Percentiles rank a stretch among this genome's conserved stretches.
Evolutionary conservation across 2,329 filamentous ascomycete species (phyloP).

Genomic region (Aspergillus sojae): DNA sequence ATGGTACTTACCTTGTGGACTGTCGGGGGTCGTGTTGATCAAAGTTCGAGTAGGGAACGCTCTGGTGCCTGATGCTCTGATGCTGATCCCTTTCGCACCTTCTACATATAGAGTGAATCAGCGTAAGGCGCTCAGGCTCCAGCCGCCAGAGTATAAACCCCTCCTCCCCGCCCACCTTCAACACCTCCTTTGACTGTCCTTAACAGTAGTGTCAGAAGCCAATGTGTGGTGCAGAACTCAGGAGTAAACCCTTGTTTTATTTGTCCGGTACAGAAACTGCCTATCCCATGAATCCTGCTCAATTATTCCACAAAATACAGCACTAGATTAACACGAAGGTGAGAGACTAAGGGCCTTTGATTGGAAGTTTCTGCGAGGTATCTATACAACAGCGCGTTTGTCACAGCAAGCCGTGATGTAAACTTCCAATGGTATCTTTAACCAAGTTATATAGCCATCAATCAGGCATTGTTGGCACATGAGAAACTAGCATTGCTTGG

Average conservation of each 20-base stretch:
- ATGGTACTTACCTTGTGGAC: neutral
- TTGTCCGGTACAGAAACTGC: too few species aligned
- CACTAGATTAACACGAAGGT: neutral
- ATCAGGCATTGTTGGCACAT: constrained; percentile 18
- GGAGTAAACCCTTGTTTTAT: too few species aligned
- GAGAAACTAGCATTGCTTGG: constrained; percentile 19
- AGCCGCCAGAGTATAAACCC: too few species aligned
- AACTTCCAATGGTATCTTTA: neutral
- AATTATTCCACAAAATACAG: too few species aligned
- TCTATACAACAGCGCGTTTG: neutral
- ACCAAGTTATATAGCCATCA: neutral
- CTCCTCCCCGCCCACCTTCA: neutral
- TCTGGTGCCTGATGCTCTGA: too few species aligned
- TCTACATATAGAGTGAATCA: too few species aligned
- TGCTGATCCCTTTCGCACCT: too few species aligned
- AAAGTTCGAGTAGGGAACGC: neutral
- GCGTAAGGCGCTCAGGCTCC: too few species aligned
- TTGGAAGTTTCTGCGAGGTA: neutral
- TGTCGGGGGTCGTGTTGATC: neutral
- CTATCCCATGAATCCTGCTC: too few species aligned
- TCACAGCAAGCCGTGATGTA: neutral
- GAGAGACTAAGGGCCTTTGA: neutral
- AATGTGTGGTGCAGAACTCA: too few species aligned
- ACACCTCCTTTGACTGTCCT: neutral
- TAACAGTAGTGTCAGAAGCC: neutral